These are phyloP conservation scores for Modicella reniformis DNA, from an alignment of 371 early-diverging fungal species.

Conservation along the genomic window DNA sequence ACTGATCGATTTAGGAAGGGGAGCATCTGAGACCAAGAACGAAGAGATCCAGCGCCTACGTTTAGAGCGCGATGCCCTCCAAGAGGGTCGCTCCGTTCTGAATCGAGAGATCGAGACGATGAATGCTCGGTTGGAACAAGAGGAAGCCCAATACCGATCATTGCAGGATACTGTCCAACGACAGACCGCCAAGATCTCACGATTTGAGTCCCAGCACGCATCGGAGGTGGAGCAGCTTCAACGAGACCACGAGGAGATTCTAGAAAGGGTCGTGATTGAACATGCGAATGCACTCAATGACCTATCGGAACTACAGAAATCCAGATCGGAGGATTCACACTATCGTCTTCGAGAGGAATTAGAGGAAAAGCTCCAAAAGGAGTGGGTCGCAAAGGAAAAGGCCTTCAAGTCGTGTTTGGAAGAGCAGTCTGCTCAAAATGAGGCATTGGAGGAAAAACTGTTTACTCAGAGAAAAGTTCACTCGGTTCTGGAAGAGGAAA, in stretches of 20 bases:
- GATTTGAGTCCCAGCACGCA: constrained; percentile 18
- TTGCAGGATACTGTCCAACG: constrained; percentile 41
- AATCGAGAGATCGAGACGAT: constrained; percentile 18
- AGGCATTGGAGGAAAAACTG: constrained; percentile 21
- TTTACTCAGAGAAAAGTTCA: constrained; percentile 13
- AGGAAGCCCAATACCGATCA: constrained; percentile 32
- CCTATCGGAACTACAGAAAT: constrained; percentile 25
- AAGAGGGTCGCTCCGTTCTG: constrained; percentile 3
- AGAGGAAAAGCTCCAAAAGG: constrained; percentile 7
- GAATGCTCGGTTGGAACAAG: constrained; percentile 20
- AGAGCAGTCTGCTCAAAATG: constrained; percentile 16
- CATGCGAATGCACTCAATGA: constrained; percentile 35
- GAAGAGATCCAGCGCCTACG: constrained; percentile 16
- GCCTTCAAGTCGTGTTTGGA: constrained; percentile 12
- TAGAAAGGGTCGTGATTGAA: constrained; percentile 37
- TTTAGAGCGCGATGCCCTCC: constrained; percentile 3
- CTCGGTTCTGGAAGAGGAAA: constrained; percentile 16
- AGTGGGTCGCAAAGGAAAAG: constrained; percentile 17
- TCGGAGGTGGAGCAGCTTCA: constrained; percentile 26
- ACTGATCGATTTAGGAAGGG: too few relatives aligned
- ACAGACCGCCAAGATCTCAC: constrained; percentile 15
- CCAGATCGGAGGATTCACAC: constrained; percentile 1
- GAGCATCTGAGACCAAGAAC: too few relatives aligned
- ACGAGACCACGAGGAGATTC: constrained; percentile 34
- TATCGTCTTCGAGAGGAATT: constrained; percentile 1